Base-by-base conservation (phyloP, 495 filamentous ascomycete genomes). In the Friedmanniomyces endolithicus region DNA sequence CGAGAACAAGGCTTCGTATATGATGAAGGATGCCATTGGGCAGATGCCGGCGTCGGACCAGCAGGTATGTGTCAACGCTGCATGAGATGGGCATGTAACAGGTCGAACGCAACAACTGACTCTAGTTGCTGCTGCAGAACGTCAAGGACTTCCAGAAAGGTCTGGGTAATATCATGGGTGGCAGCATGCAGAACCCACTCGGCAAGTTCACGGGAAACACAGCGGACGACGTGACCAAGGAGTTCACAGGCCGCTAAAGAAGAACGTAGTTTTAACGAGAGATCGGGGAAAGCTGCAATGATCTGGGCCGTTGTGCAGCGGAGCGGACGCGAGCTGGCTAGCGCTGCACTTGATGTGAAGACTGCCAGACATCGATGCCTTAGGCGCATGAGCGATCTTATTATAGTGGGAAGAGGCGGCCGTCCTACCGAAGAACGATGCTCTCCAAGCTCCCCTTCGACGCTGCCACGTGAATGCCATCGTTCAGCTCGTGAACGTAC, bases 1-100 rank as follows among this genome's bases (percentile, higher is more conserved):
- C 16, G 76, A 79, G 60, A 79, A 72, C 25, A 76, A 75, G 48
- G 59, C 68, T 39, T 68, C 66, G 11, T 70, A 71, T 52, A 54
- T 71, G 48, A 57, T 62, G 24, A 71, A 71, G 55, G 63, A 68
- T 52, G 64, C 65, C 55, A 60, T 72, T 47, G 59, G 56, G 61
- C 67, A 68, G 60, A 31, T 72, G 20, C 69, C 69, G 8, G 65
- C 55, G 24, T 63, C 65, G 27, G 69, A 70, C 50, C 67, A 70
- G 52, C 52, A 70, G 50, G 57, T 60, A 34, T 1, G 24, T 24
- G 45, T 20, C 17, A 19, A 16, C 17, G 33, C 8, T 16, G 33
- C 16, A 35, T 35, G 8, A 16, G 16, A 22, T 39, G 31, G 43
- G 23, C 46, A n/a, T n/a, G n/a, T n/a, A n/a, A 44, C n/a, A 20